Percentiles rank a stretch among this genome's conserved stretches.
phyloP scores from a whole-genome alignment of 2,329 filamentous ascomycete species.

The Teratosphaeria nubilosa region DNA sequence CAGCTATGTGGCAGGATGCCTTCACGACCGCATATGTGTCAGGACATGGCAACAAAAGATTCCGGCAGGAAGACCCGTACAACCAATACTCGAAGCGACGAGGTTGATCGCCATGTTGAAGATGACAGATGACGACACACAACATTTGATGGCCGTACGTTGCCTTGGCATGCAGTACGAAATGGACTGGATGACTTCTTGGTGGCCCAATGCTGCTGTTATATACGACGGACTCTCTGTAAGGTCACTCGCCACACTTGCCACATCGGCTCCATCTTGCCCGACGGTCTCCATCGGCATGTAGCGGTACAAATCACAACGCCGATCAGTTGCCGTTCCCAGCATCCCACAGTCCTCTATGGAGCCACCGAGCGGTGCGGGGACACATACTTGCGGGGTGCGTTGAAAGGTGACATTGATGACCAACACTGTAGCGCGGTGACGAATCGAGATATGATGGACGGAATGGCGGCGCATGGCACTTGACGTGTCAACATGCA shows the following conservation, averaged over 20 bases:
- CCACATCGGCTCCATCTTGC: neutral
- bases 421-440: neutral
- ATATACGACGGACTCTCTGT: neutral
- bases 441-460: neutral
- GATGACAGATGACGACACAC: neutral
- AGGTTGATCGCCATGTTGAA: conserved; percentile 4
- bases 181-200: neutral
- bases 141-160: neutral
- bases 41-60: conserved; percentile 33
- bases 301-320: neutral
- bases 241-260: neutral
- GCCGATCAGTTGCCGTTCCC: conserved; percentile 1
- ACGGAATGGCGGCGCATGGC: neutral
- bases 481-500: neutral
- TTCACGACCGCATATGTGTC: conserved; percentile 29
- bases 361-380: neutral
- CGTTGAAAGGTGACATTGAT: neutral
- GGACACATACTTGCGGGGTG: neutral
- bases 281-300: neutral
- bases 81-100: conserved; percentile 11
- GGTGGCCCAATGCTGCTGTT: neutral
- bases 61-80: conserved; percentile 31
- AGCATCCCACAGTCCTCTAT: neutral
- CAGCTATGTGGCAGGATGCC: conserved; percentile 42
- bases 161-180: neutral